These are phyloP conservation scores for Acrocalymma vagum DNA, from an alignment of 2,329 filamentous ascomycete genomes.

Conservation along the genomic window DNA sequence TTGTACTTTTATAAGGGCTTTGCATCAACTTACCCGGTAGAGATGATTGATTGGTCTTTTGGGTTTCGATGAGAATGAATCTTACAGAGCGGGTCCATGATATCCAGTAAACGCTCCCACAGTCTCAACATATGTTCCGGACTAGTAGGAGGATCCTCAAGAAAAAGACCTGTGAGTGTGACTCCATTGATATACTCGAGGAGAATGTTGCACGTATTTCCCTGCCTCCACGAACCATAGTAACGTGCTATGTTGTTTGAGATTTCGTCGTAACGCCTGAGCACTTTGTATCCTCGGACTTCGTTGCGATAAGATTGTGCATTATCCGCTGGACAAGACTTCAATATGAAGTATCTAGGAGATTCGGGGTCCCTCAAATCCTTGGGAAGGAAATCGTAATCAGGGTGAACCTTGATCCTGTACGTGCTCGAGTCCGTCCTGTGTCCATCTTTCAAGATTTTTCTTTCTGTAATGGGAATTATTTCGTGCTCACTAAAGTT, in stretches of 20 bases:
- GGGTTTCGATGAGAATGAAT: slow-evolving; percentile 30
- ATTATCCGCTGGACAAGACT: slow-evolving; percentile 15
- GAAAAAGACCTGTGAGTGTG: slow-evolving; percentile 43
- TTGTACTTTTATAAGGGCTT: background rate
- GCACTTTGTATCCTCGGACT: slow-evolving; percentile 11
- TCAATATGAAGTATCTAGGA: slow-evolving; percentile 22
- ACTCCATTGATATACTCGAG: slow-evolving; percentile 44
- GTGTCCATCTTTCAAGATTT: slow-evolving; percentile 1
- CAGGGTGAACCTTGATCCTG: slow-evolving; percentile 14
- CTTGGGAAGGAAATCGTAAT: slow-evolving; percentile 16
- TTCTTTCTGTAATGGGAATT: slow-evolving; percentile 12
- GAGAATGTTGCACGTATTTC: slow-evolving; percentile 38
- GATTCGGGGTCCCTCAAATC: background rate
- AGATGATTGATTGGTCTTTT: background rate
- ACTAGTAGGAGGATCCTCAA: slow-evolving; percentile 27
- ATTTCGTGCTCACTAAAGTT: slow-evolving; percentile 3
- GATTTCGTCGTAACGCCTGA: slow-evolving; percentile 7
- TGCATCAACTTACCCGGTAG: slow-evolving; percentile 4
- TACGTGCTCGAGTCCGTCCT: slow-evolving; percentile 7
- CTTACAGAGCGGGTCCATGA: slow-evolving; percentile 33
- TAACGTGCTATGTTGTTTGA: slow-evolving; percentile 14
- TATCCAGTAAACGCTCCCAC: slow-evolving; percentile 39
- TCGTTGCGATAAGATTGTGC: slow-evolving; percentile 21
- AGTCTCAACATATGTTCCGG: slow-evolving; percentile 35
- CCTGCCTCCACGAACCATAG: slow-evolving; percentile 26